These are phyloP conservation scores for Monilinia polystroma DNA, from an alignment of 2,329 filamentous ascomycete genomes.

Conservation along the genomic window DNA sequence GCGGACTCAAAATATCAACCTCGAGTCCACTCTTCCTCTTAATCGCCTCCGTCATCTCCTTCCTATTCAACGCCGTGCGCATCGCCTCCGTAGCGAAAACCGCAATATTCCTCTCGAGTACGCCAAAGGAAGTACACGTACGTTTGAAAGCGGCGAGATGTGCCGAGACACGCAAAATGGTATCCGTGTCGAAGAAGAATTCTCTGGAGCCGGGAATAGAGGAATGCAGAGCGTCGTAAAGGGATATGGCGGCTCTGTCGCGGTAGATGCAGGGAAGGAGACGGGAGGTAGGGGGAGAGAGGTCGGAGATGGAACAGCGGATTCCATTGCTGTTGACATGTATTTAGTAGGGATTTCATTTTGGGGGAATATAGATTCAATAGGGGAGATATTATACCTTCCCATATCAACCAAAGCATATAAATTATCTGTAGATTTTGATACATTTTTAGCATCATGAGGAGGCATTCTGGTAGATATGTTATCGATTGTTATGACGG, in stretches of 20 bases:
- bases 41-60: conserved; percentile 66
- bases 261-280: conserved; percentile 76
- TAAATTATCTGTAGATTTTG: conserved; percentile 28
- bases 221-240: conserved; percentile 76
- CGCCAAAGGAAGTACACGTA: conserved; percentile 68
- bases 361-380: neutral
- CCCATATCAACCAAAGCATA: conserved; percentile 42
- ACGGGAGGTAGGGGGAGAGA: conserved; percentile 68
- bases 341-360: neutral
- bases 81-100: conserved; percentile 90
- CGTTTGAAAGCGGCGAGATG: conserved; percentile 68
- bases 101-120: conserved; percentile 63
- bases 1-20: conserved; percentile 72
- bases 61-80: conserved; percentile 73
- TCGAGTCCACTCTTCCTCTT: conserved; percentile 61
- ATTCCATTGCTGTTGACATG: conserved; percentile 71
- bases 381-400: conserved; percentile 35
- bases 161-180: conserved; percentile 64
- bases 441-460: conserved; percentile 25
- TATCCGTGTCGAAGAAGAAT: conserved; percentile 50
- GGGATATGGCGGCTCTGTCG: conserved; percentile 75
- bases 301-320: conserved; percentile 83
- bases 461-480: conserved; percentile 35
- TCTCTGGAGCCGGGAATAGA: conserved; percentile 41
- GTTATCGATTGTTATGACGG: conserved; percentile 38